Evolutionary conservation across 257 asterid genomes (phyloP).

Genomic region (Solanum clarkiae): DNA sequence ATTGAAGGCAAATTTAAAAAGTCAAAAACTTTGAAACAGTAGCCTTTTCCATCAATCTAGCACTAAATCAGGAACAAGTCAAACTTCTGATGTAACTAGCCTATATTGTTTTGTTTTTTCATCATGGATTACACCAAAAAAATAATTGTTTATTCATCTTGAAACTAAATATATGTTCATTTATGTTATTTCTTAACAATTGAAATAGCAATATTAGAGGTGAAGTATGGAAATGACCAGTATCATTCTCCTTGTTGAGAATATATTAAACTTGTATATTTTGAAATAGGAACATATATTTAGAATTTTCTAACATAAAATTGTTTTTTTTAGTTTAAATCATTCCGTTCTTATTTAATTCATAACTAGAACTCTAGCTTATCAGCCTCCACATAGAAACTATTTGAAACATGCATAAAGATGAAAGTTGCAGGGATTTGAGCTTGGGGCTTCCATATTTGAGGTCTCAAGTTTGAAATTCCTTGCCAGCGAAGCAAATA

Average conservation of each 20-base stretch:
- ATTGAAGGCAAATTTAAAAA: neutral
- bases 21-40: neutral
- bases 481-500: too few relatives aligned
- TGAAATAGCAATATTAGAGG: neutral
- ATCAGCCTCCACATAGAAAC: neutral
- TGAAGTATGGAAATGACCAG: neutral
- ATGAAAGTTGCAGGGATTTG: neutral
- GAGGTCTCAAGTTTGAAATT: too few relatives aligned
- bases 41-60: neutral
- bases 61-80: neutral
- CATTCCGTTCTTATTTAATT: too few relatives aligned
- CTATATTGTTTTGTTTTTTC: neutral
- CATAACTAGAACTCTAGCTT: neutral
- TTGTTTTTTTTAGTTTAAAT: too few relatives aligned
- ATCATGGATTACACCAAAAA: neutral
- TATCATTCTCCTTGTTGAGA: neutral
- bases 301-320: too few relatives aligned
- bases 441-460: too few relatives aligned
- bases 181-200: neutral
- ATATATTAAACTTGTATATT: neutral
- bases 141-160: neutral
- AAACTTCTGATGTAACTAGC: neutral
- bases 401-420: neutral
- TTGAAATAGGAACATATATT: too few relatives aligned
- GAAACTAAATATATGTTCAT: neutral